phyloP scores from a whole-genome alignment of 306 rosid genomes.

The Prunus davidiana region DNA sequence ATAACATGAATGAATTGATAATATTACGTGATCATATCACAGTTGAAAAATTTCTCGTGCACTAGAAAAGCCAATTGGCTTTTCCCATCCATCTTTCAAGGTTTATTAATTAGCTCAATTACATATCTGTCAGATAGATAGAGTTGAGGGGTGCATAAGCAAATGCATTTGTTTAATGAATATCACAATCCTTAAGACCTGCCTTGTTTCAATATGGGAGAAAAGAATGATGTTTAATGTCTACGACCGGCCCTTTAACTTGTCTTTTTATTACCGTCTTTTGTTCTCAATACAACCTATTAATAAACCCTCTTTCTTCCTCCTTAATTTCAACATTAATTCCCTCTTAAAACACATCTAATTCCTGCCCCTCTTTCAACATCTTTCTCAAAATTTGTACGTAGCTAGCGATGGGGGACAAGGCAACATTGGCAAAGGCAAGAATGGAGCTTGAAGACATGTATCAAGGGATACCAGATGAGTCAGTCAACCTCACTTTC shows the following conservation, averaged over 20 bases:
- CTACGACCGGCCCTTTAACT: slow-evolving; percentile 11
- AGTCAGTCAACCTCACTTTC: slow-evolving; percentile 82
- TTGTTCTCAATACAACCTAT: background rate
- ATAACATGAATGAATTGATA: no score
- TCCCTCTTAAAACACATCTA: background rate
- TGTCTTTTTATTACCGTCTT: slow-evolving; percentile 12
- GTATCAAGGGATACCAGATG: slow-evolving; percentile 80
- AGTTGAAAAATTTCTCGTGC: no score
- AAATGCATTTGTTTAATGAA: background rate
- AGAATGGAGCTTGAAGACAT: slow-evolving; percentile 67
- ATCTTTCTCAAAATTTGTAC: background rate
- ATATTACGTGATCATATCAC: no score
- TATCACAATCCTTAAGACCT: background rate
- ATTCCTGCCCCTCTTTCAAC: background rate
- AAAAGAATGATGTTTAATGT: background rate
- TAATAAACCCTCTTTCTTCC: background rate
- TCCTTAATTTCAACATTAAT: background rate
- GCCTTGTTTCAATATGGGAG: slow-evolving; percentile 9
- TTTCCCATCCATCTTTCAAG: no score
- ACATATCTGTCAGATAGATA: background rate
- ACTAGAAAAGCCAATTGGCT: no score
- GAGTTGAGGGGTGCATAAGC: background rate
- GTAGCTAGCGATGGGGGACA: slow-evolving; percentile 41
- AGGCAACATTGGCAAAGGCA: slow-evolving; percentile 45
- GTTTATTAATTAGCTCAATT: no score